phyloP scores from a whole-genome alignment of 2,329 filamentous ascomycete species.

The Fusarium sambucinum region DNA sequence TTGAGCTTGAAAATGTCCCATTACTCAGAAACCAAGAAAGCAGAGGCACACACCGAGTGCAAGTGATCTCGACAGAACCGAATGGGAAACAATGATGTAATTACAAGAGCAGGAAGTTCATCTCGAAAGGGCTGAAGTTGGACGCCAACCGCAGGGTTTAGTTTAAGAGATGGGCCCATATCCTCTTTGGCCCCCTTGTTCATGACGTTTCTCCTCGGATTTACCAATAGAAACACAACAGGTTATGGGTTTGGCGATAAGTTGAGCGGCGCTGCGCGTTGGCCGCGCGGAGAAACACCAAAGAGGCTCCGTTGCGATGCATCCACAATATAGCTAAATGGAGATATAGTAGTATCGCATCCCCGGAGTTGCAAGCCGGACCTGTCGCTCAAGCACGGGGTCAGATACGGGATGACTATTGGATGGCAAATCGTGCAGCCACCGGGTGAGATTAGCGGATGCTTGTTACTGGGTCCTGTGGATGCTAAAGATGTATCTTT shows the following conservation, averaged over 20 bases:
- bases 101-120: neutral
- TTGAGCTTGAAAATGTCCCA: neutral
- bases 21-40: constrained; percentile 16
- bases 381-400: constrained; percentile 53
- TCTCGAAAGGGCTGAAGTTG: neutral
- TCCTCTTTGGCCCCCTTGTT: constrained; percentile 7
- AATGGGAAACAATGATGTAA: constrained; percentile 21
- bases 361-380: constrained; percentile 33
- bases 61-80: constrained; percentile 19
- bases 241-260: constrained; percentile 17
- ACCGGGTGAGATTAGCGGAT: constrained; percentile 47
- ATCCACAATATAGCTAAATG: constrained; percentile 26
- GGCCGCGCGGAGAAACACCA: constrained; percentile 23
- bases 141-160: neutral
- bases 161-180: constrained; percentile 7
- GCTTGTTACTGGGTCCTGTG: constrained; percentile 35
- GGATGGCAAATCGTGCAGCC: constrained; percentile 41
- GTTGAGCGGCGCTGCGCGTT: constrained; percentile 3
- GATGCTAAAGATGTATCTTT: constrained; percentile 6
- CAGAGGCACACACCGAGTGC: neutral
- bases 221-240: constrained; percentile 33
- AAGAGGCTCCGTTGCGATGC: constrained; percentile 26
- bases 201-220: constrained; percentile 34
- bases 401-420: constrained; percentile 47
- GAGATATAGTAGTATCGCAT: constrained; percentile 13